These are phyloP conservation scores for Mucor racemosus DNA, from an alignment of 371 early-diverging fungal genomes.

Conservation along the genomic window DNA sequence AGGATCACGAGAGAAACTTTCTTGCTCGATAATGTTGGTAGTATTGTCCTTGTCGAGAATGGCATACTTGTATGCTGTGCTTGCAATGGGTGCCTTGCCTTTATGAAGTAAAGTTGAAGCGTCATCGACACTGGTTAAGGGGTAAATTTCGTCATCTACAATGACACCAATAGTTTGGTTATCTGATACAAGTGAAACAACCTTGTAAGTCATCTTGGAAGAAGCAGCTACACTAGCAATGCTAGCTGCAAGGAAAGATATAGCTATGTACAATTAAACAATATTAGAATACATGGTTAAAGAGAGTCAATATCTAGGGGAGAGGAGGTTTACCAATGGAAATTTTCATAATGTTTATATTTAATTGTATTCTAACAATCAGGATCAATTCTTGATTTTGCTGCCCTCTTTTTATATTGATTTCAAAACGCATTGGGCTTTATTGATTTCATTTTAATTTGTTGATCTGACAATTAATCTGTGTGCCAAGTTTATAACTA, in stretches of 20 bases:
- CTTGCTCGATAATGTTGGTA: slow-evolving; percentile 11
- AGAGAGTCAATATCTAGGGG: not conserved
- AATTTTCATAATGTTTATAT: not conserved
- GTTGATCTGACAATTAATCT: not conserved
- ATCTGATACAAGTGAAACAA: slow-evolving; percentile 9
- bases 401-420: not conserved
- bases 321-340: not conserved
- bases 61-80: slow-evolving; percentile 18
- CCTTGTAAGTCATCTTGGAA: slow-evolving; percentile 21
- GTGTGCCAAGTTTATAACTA: not conserved
- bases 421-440: not conserved
- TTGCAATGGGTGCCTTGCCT: slow-evolving; percentile 21
- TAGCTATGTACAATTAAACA: not conserved
- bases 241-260: not conserved
- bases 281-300: not conserved
- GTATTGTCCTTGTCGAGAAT: not conserved
- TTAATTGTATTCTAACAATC: not conserved
- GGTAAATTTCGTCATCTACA: slow-evolving; percentile 17
- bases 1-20: slow-evolving; percentile 15
- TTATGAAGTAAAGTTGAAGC: slow-evolving; percentile 15
- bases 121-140: not conserved
- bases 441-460: not conserved
- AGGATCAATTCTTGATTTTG: not conserved
- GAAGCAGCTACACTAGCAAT: not conserved
- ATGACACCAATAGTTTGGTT: slow-evolving; percentile 19